Evolutionary conservation across 208 protist genomes (phyloP).

Genomic region (Leishmania guyanensis): DNA sequence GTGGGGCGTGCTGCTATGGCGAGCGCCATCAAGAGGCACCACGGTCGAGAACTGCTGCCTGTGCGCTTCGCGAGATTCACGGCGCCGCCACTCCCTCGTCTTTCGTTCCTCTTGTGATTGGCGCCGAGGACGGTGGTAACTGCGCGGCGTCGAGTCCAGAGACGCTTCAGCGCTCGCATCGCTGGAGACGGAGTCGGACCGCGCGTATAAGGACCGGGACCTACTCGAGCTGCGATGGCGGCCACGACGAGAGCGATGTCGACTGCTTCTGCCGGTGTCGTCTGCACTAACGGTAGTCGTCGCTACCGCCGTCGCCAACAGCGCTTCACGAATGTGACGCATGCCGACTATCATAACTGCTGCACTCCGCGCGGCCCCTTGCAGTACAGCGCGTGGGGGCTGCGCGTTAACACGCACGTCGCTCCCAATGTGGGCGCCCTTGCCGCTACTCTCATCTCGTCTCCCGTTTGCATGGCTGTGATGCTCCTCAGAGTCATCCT

Average conservation of each 20-base stretch:
- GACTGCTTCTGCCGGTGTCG: neutral
- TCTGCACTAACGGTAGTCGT: neutral
- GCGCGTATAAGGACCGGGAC: neutral
- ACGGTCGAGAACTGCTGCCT: neutral
- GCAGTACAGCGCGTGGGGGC: constrained; percentile 20
- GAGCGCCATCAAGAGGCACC: neutral
- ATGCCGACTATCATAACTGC: constrained; percentile 26
- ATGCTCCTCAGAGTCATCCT: neutral
- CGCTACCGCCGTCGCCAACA: neutral
- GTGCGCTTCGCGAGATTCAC: neutral
- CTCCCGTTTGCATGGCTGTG: neutral
- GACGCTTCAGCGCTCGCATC: neutral
- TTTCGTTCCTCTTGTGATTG: neutral
- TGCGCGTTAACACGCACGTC: constrained; percentile 1
- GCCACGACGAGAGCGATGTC: neutral
- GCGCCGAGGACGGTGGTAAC: neutral
- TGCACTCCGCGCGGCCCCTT: constrained; percentile 22
- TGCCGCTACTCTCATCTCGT: neutral
- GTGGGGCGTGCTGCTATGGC: neutral
- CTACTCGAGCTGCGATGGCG: neutral
- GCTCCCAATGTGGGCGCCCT: neutral
- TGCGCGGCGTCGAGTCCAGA: neutral
- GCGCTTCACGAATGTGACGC: constrained; percentile 18
- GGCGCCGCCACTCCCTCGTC: neutral
- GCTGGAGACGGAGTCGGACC: neutral